Base-by-base conservation (phyloP, 1,284 basidiomycete genomes). In the Ustilago vetiveriae region DNA sequence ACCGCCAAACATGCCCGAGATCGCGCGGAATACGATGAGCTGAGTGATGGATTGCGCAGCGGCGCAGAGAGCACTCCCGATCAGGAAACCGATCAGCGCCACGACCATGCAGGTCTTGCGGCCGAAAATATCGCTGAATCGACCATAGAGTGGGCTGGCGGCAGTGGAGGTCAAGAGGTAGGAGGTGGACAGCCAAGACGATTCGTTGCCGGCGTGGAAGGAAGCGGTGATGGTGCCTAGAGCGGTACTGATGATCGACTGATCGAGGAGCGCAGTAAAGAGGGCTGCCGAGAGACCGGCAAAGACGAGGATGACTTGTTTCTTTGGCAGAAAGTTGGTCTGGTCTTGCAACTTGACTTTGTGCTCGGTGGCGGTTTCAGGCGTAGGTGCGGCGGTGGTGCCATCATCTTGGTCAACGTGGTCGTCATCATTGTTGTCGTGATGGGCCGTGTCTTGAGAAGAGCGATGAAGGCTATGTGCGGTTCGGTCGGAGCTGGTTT, bases 301-400 rank as follows among this genome's bases (percentile, higher is more conserved):
- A 66, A 90, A 89, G 7, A 89, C 86, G 10, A 87, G 83, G 16
- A 90, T 81, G 35, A 90, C 85, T 74, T 88, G 88, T 63, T 84
- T 86, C 77, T 87, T 86, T 0, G 90, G 90, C 5, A 91, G 85
- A 19, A 90, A 84, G 74, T 90, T 90, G 14, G 90, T 91, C 81
- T 91, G 90, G 82, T 91, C 90, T 6, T 88, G 88, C 42, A 91
- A 83, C 24, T 71, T n/a, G 23, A 56, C 60, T 42, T 69, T 60
- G 55, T 54, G 54, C 40, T 59, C 66, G 13, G 66, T 55, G 13
- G 32, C 40, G 17, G 23, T 43, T 26, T 69, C 59, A 9, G 66
- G 66, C 7, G 66, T 69, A 2, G 65, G 54, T 22, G 55, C 55
- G 3, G 40, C 44, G 10, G 59, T 55, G 36, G 66, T 64, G 24